Conservation (phyloP, 129 eudicot species). For the Kitagawia praeruptora region DNA sequence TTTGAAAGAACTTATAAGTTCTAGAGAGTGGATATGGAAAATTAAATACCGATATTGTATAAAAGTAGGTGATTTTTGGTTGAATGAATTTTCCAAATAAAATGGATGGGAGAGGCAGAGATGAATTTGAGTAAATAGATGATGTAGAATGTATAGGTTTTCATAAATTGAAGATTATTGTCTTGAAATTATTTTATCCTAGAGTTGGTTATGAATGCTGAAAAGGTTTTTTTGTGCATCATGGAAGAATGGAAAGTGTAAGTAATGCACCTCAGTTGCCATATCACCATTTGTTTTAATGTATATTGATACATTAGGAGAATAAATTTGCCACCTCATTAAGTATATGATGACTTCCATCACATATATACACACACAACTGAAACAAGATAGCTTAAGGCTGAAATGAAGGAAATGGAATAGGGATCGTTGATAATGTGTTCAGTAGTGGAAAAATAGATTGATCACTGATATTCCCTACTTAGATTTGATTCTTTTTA, state of each 20-base stretch:
- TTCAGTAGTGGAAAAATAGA: neutral
- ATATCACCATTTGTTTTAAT: neutral
- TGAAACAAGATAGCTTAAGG: neutral
- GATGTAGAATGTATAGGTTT: neutral
- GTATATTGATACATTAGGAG: neutral
- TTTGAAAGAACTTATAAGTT: neutral
- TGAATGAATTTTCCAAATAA: neutral
- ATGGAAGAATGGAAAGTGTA: neutral
- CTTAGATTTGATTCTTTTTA: neutral
- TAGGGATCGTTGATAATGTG: neutral
- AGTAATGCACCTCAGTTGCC: neutral
- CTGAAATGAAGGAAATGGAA: neutral
- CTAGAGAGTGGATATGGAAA: neutral
- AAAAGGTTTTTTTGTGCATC: neutral
- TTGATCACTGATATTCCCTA: neutral
- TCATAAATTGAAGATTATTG: neutral
- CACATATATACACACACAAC: neutral
- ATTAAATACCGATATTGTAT: neutral
- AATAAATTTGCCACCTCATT: neutral
- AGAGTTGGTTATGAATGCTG: neutral
- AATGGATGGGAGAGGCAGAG: neutral
- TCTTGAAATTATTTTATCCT: neutral
- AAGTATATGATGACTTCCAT: neutral
- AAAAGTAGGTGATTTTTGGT: neutral
- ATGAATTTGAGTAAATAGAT: neutral